Base-by-base conservation (phyloP, 2,329 filamentous ascomycete genomes). In the Exophiala viscosa region DNA sequence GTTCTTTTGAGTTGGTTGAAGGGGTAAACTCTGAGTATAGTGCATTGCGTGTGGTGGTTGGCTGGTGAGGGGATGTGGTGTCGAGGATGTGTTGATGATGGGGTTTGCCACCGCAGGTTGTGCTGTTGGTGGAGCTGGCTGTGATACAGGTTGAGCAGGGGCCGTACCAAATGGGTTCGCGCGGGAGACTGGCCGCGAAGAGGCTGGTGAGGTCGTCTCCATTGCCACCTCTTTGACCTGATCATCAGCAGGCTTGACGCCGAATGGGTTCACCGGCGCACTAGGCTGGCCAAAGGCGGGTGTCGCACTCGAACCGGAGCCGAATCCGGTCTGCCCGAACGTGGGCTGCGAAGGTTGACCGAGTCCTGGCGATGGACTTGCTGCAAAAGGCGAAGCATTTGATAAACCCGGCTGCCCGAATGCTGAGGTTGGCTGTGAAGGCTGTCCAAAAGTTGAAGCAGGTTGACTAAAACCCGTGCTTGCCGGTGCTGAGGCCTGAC, bases 311-410 rank as follows among this genome's bases (percentile, higher is more conserved):
- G 42, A 49, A 14, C 64, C 69, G 58, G 42, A 49, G 15, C 64
- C 69, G 58, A 79, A 80, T 2, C 76, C 41, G 32, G 64, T 53
- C 70, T 76, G 38, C 65, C 47, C 42, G 63, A 63, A 35, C 3
- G 50, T 31, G 23, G 51, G 42, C 45, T 59, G 52, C 47, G 57
- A 55, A 15, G 62, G 28, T 40, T 58, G 52, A 31, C 58, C 51
- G 43, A 60, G 57, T n/a, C 31, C 45, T 66, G 66, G 48, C 66
- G 66, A 57, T n/a, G 48, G 20, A 41, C 59, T 62, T 2, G 66
- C 62, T 2, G 64, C 65, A 18, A 70, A 65, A 28, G 63, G 58
- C 38, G 70, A 67, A 38, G 66, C 63, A 49, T 69, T 70, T 60
- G 75, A 74, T 10, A 67, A 64, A 40, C 60, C 50, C 35, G 59